Conservation (phyloP, 2,329 filamentous ascomycete genomes). For the Scedosporium apiospermum region DNA sequence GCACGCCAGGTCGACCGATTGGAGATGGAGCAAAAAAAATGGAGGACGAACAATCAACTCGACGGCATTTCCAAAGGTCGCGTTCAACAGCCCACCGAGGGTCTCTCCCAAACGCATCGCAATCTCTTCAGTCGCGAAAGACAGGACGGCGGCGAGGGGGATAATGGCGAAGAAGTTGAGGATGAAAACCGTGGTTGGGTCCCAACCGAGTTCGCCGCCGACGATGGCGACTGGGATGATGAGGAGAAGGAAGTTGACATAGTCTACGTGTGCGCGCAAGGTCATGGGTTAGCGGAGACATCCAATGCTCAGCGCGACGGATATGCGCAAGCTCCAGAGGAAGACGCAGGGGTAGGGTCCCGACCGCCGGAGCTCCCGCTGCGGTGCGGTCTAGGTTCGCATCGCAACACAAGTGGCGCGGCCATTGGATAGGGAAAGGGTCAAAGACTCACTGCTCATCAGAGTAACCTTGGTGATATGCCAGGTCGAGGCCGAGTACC, state of each 20-base stretch:
- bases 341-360: slow-evolving; percentile 7
- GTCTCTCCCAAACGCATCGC: slow-evolving; percentile 63
- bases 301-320: too few relatives aligned
- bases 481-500: slow-evolving; percentile 38
- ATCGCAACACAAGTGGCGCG: background rate
- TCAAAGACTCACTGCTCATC: slow-evolving; percentile 42
- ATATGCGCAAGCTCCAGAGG: too few relatives aligned
- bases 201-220: slow-evolving; percentile 53
- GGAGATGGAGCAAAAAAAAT: background rate
- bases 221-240: slow-evolving; percentile 66
- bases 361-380: background rate
- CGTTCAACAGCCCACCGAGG: slow-evolving; percentile 63
- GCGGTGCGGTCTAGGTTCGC: background rate
- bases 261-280: slow-evolving; percentile 26
- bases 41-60: slow-evolving; percentile 57
- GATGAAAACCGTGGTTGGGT: slow-evolving; percentile 58
- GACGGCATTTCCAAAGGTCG: slow-evolving; percentile 72
- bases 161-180: slow-evolving; percentile 78
- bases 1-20: background rate
- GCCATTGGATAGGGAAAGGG: background rate
- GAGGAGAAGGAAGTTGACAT: slow-evolving; percentile 62
- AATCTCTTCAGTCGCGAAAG: slow-evolving; percentile 71
- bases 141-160: slow-evolving; percentile 62
- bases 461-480: slow-evolving; percentile 49
- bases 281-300: background rate